Evolutionary conservation across 305 asterid genomes (phyloP).

Genomic region (Lippia alba): DNA sequence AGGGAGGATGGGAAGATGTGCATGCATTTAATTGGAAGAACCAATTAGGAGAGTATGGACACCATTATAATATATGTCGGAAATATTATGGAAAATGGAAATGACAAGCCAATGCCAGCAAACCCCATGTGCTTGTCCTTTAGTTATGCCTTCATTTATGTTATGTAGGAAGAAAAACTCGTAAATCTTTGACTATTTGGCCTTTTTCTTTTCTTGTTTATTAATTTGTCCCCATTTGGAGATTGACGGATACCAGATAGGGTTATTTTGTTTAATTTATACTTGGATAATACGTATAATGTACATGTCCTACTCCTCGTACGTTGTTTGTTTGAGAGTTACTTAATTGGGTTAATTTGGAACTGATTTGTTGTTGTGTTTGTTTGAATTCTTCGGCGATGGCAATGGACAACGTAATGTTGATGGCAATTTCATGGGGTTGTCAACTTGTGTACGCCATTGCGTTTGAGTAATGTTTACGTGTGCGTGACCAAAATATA

Average conservation of each 20-base stretch:
- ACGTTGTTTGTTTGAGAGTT: background rate
- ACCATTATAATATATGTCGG: background rate
- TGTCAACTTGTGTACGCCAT: too few relatives aligned
- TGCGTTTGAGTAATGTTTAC: too few relatives aligned
- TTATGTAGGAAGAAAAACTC: background rate
- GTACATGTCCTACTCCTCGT: background rate
- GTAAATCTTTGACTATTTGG: background rate
- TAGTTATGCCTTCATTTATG: conserved; percentile 1
- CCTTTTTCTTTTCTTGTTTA: background rate
- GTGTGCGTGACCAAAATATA: too few relatives aligned
- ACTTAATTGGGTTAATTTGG: background rate
- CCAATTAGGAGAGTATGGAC: conserved; percentile 6
- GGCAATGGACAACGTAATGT: too few relatives aligned
- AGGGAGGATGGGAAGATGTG: conserved; percentile 23
- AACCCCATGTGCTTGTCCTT: conserved; percentile 36
- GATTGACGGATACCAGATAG: background rate
- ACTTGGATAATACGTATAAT: background rate
- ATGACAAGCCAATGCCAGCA: conserved; percentile 35
- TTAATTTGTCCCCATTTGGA: conserved; percentile 12
- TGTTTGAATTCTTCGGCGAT: too few relatives aligned
- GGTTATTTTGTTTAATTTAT: too few relatives aligned
- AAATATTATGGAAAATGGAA: conserved; percentile 10
- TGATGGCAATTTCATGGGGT: too few relatives aligned
- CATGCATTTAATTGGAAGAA: conserved; percentile 37
- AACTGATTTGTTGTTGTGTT: too few relatives aligned